These are phyloP conservation scores for Micractinium sp. DNA, from an alignment of 139 green algal genomes.

Conservation along the genomic window DNA sequence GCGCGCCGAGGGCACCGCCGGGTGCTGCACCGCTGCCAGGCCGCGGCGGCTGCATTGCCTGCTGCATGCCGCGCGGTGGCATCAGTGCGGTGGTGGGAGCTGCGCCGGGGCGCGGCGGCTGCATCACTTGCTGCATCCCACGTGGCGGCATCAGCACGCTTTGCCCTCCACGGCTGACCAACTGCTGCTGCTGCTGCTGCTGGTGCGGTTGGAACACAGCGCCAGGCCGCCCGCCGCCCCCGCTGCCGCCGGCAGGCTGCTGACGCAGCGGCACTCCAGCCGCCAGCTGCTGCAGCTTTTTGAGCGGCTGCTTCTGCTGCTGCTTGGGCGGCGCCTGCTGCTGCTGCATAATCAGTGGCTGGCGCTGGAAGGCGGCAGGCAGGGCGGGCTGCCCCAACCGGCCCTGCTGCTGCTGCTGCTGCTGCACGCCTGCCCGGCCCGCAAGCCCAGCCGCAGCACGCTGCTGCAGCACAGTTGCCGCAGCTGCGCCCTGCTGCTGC, in stretches of 20 bases:
- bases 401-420: slow-evolving; percentile 2
- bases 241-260: not conserved
- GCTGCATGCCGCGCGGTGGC: not conserved
- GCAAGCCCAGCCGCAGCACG: not conserved
- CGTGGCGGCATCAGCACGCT: slow-evolving; percentile 5
- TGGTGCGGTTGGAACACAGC: not conserved
- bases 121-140: slow-evolving; percentile 12
- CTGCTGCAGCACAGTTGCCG: not conserved
- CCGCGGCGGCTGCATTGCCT: not conserved
- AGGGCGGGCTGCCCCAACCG: not conserved
- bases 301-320: not conserved
- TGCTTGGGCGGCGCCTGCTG: not conserved
- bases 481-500: not conserved
- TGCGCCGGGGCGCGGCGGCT: not conserved
- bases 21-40: not conserved
- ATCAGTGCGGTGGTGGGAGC: not conserved
- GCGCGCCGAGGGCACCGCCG: not conserved
- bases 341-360: not conserved
- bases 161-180: not conserved
- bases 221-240: too few species aligned
- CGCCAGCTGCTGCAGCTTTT: slow-evolving; percentile 16
- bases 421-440: too few species aligned
- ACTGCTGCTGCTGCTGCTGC: not conserved
- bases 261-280: not conserved
- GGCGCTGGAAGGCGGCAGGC: not conserved